Conservation (phyloP, 139 green algal genomes). For the Chlorella sorokiniana region DNA sequence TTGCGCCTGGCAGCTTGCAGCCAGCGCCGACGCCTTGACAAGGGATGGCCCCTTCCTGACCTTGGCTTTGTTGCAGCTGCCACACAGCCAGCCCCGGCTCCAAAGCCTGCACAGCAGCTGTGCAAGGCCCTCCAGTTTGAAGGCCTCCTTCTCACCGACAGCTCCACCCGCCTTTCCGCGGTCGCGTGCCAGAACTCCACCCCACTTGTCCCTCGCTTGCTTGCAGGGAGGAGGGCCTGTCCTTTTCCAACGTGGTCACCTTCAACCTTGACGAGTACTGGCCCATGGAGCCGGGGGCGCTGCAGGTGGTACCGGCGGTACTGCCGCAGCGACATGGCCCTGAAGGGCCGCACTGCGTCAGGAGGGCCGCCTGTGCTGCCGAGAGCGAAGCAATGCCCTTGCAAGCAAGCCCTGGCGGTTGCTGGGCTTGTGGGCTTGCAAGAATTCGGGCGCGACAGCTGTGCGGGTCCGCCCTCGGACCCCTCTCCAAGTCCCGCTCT, state of each 20-base stretch:
- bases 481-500: not conserved
- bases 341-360: too few relatives aligned
- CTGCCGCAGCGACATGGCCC: not conserved
- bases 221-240: conserved; percentile 34
- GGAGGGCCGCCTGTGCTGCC: too few relatives aligned
- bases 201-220: not conserved
- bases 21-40: too few relatives aligned
- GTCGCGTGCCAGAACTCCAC: not conserved
- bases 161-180: not conserved
- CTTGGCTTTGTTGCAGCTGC: too few relatives aligned
- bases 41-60: too few relatives aligned
- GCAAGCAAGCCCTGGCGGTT: not conserved
- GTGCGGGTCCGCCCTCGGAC: not conserved
- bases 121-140: too few relatives aligned
- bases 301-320: conserved; percentile 16
- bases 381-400: not conserved
- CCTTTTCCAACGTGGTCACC: conserved; percentile 33
- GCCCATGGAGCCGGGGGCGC: conserved; percentile 1
- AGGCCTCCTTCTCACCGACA: not conserved
- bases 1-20: too few relatives aligned
- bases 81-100: too few relatives aligned
- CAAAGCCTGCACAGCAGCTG: too few relatives aligned
- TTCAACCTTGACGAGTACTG: conserved; percentile 50
- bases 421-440: not conserved
- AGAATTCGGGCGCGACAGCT: not conserved